Conservation (phyloP, 2,329 filamentous ascomycete species). For the Cytospora piceae region DNA sequence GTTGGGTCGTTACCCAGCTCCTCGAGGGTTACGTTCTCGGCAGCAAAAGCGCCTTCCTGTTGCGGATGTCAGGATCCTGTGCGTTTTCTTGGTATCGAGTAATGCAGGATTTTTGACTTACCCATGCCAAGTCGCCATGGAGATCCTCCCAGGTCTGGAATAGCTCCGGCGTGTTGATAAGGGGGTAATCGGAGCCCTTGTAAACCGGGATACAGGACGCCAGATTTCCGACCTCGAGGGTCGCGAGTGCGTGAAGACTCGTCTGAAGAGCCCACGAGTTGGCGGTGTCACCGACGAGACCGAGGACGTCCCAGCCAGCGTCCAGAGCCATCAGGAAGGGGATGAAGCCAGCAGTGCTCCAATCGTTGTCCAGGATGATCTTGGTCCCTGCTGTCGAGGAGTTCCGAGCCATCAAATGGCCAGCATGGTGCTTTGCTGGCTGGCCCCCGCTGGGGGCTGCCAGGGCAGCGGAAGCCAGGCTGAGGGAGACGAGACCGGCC, state of each 20-base stretch:
- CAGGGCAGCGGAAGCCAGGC: constrained; percentile 10
- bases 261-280: constrained; percentile 51
- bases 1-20: constrained; percentile 49
- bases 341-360: constrained; percentile 46
- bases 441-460: constrained; percentile 20
- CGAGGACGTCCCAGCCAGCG: constrained; percentile 49
- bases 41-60: constrained; percentile 47
- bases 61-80: background rate
- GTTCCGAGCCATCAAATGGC: constrained; percentile 6
- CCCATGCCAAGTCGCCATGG: constrained; percentile 49
- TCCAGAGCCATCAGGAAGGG: constrained; percentile 49
- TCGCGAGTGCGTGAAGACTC: constrained; percentile 50
- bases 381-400: constrained; percentile 23
- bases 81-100: too few species aligned
- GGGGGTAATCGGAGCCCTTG: constrained; percentile 50
- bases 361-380: constrained; percentile 51
- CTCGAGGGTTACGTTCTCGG: constrained; percentile 48
- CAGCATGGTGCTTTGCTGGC: background rate
- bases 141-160: constrained; percentile 50
- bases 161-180: constrained; percentile 49
- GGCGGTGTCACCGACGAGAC: constrained; percentile 44
- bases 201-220: constrained; percentile 52
- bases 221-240: constrained; percentile 50
- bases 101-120: background rate
- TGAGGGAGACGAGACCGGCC: background rate